A percentile compares a stretch with the other conserved stretches of the same genome.
phyloP scores from a whole-genome alignment of 1,284 basidiomycete genomes.

The Pascua sp. region DNA sequence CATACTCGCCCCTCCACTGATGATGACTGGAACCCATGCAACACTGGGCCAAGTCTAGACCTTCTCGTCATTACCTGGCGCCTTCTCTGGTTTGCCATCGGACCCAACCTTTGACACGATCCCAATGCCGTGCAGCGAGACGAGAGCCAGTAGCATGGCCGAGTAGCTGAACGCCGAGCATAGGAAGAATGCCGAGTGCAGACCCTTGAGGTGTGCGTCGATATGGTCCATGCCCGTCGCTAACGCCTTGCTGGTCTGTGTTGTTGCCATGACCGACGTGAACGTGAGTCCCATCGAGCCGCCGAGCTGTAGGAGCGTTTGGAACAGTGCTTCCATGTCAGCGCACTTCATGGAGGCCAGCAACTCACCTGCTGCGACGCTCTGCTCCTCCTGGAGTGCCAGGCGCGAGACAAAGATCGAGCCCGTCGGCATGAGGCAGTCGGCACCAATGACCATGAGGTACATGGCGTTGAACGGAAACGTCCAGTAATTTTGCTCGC shows the following conservation, averaged over 20 bases:
- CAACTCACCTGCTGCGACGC: conserved; percentile 67
- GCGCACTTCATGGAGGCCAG: conserved; percentile 37
- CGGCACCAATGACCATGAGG: conserved; percentile 65
- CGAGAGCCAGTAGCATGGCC: conserved; percentile 27
- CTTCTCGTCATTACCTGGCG: too few relatives aligned
- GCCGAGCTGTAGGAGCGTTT: conserved; percentile 55
- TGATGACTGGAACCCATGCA: too few relatives aligned
- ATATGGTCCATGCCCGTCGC: conserved; percentile 8
- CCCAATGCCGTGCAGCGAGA: conserved; percentile 32
- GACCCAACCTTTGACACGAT: conserved; percentile 4
- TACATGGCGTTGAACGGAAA: conserved; percentile 33
- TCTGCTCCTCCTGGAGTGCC: conserved; percentile 64
- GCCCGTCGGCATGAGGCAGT: conserved; percentile 66
- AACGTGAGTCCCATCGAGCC: conserved; percentile 67
- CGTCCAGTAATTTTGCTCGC: conserved; percentile 22
- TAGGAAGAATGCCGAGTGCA: conserved; percentile 42
- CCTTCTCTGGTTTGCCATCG: too few relatives aligned
- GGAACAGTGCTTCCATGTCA: conserved; percentile 48
- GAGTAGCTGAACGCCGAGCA: conserved; percentile 29
- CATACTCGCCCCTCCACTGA: too few relatives aligned
- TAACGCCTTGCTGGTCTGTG: conserved; percentile 10
- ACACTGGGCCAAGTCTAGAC: too few relatives aligned
- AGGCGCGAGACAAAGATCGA: conserved; percentile 68
- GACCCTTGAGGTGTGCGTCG: conserved; percentile 23
- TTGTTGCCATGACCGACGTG: conserved; percentile 62